Base-by-base conservation (phyloP, 1,284 basidiomycete genomes). In the Naganishia liquefaciens region DNA sequence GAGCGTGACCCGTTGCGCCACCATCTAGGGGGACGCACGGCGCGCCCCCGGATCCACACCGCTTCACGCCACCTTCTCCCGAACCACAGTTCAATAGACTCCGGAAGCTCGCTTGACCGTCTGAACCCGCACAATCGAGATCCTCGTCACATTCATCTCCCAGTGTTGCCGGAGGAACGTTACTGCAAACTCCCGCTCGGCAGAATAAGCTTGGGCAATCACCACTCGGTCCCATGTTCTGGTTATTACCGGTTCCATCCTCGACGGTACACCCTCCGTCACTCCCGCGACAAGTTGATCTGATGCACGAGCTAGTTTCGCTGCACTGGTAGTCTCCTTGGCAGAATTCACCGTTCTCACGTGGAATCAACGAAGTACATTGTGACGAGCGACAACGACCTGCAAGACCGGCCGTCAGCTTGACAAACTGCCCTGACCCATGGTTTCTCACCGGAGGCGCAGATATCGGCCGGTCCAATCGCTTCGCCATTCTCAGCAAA, bases 181-280 rank as follows among this genome's bases (percentile, higher is more conserved):
- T 60, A 33, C 46, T 50, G 25, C 55, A 60, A 1, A 10, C 11
- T 3, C 55, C 55, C 11, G 7, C 55, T 15, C 55, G n/a, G 11
- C 55, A 60, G 40, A 60, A 60, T 3, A 13, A 23, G 30, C 55
- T 60, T 3, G 30, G n/a, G 23, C 55, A 60, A 30, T 57, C 54
- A 21, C 21, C 25, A 37, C 54, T 57, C 7, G 13, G 11, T 3
- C 54, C 54, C 13, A 57, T 57, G 9, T 37, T 21, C 37, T 47
- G 15, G 44, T 57, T 57, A 21, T 23, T 37, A 30, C 37, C 54
- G 21, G n/a, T n/a, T n/a, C n/a, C n/a, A n/a, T n/a, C n/a, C n/a
- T 47, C 43, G 3, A 44, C 42, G 19, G 28, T 3, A 21, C 54
- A 57, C 11, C 28, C 47, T 25, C 19, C 28, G 21, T 57, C 54